These are phyloP conservation scores for Pleurotus eryngii DNA, from an alignment of 768 basidiomycete genomes.

Conservation along the genomic window DNA sequence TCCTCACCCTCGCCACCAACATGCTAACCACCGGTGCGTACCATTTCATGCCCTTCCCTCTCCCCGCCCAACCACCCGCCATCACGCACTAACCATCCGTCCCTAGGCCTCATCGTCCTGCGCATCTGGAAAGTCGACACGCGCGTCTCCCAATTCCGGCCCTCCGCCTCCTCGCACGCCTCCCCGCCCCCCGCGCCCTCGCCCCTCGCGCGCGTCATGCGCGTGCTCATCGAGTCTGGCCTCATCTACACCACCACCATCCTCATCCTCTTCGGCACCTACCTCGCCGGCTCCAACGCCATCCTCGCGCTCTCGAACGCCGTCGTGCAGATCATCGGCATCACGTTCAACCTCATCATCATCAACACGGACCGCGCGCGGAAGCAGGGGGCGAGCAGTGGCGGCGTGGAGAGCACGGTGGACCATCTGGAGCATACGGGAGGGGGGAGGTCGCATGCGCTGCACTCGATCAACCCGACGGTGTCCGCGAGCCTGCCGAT, in stretches of 20 bases:
- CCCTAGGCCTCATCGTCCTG: conserved; percentile 32
- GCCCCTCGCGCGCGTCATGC: conserved; percentile 24
- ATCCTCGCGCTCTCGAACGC: conserved; percentile 35
- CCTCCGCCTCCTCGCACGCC: conserved; percentile 6
- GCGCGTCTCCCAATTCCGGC: conserved; percentile 20
- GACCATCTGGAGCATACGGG: neutral
- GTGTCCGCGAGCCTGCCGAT: conserved; percentile 14
- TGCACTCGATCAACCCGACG: neutral
- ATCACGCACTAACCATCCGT: neutral
- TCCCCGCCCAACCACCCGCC: neutral
- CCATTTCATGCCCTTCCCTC: neutral
- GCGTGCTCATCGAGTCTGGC: conserved; percentile 37
- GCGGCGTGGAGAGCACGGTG: too few relatives aligned
- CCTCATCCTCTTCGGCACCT: conserved; percentile 30
- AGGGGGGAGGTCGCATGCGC: neutral
- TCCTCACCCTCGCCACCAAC: conserved; percentile 33
- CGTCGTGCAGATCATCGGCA: conserved; percentile 41
- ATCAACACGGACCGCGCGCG: conserved; percentile 20
- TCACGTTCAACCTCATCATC: conserved; percentile 32
- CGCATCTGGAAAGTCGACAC: conserved; percentile 33
- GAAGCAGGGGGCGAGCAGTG: conserved; percentile 2
- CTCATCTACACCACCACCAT: conserved; percentile 34
- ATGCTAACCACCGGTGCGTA: conserved; percentile 33
- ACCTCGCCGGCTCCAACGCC: conserved; percentile 32
- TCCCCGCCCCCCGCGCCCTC: neutral